Conservation (phyloP, 2,329 filamentous ascomycete species). For the Aspergillus aculeatus region DNA sequence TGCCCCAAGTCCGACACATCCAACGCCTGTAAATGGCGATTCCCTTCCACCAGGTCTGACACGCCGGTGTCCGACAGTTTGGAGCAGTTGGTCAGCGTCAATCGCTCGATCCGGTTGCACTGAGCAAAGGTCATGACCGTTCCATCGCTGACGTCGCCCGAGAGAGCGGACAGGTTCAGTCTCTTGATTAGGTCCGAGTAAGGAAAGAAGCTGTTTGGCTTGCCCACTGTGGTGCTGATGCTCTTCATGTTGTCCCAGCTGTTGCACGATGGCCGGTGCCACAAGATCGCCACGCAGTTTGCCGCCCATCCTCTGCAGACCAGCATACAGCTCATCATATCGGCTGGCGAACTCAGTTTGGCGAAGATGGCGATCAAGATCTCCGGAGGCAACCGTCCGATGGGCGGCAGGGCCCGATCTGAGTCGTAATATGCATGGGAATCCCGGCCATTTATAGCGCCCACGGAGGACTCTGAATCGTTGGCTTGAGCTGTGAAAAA, state of each 20-base stretch:
- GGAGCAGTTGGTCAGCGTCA: constrained; percentile 88
- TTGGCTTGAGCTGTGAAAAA: constrained; percentile 81
- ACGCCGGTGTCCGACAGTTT: constrained; percentile 82
- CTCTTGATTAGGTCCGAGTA: constrained; percentile 90
- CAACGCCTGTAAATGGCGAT: constrained; percentile 77
- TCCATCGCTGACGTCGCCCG: constrained; percentile 78
- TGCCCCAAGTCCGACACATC: constrained; percentile 81
- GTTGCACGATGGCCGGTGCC: constrained; percentile 90
- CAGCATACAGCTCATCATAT: constrained; percentile 84
- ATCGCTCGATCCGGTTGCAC: constrained; percentile 86
- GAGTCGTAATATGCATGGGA: constrained; percentile 61
- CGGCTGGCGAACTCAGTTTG: constrained; percentile 71
- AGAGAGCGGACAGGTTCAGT: constrained; percentile 80
- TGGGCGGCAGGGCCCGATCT: constrained; percentile 53
- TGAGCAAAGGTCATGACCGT: constrained; percentile 76
- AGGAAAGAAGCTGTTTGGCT: constrained; percentile 74
- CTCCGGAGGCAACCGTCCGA: constrained; percentile 85
- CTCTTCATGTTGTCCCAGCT: constrained; percentile 77
- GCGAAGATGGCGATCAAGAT: constrained; percentile 91
- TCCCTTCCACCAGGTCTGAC: constrained; percentile 74
- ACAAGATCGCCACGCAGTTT: constrained; percentile 88
- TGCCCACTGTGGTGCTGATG: constrained; percentile 75
- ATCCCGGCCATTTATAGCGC: constrained; percentile 73
- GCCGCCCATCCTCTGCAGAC: constrained; percentile 93
- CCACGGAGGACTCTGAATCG: constrained; percentile 89